Conservation (phyloP, 2,329 filamentous ascomycete species). For the Talaromyces sp. region DNA sequence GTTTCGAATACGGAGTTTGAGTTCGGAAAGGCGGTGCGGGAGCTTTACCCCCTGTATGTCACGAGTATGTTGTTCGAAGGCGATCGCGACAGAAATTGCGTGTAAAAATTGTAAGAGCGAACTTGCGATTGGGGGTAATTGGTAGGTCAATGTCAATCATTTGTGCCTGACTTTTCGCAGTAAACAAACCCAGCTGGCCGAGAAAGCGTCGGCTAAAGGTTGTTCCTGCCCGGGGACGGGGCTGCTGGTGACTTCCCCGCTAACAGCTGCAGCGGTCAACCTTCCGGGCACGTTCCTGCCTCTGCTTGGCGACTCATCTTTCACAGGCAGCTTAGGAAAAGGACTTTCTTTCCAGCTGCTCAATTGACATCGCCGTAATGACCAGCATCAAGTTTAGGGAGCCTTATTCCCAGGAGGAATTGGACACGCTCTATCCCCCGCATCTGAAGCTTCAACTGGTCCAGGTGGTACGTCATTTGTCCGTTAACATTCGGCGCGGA, state of each 20-base stretch:
- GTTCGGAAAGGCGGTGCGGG: neutral
- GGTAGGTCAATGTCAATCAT: neutral
- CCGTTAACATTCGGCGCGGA: neutral
- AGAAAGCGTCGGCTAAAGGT: neutral
- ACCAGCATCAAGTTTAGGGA: slow-evolving; percentile 70
- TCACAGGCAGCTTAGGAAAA: neutral
- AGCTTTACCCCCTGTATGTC: neutral
- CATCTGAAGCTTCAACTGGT: slow-evolving; percentile 80
- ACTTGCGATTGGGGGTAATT: neutral
- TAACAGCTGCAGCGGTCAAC: neutral
- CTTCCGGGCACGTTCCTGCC: neutral
- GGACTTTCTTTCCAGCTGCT: neutral
- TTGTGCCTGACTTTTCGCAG: slow-evolving; percentile 5
- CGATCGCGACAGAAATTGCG: neutral
- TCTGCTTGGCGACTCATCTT: neutral
- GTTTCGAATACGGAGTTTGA: neutral
- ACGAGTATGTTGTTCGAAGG: neutral
- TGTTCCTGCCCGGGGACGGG: slow-evolving; percentile 1
- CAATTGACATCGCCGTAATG: slow-evolving; percentile 52
- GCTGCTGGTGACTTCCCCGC: neutral
- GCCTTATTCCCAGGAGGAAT: slow-evolving; percentile 77
- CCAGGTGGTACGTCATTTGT: slow-evolving; percentile 61
- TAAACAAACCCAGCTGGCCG: slow-evolving; percentile 5
- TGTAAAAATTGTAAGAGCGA: neutral
- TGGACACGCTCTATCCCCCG: slow-evolving; percentile 75